A percentile compares a stretch with the other conserved stretches of the same genome.
phyloP scores from a whole-genome alignment of 441 rosid species.

The Adansonia grandidieri region DNA sequence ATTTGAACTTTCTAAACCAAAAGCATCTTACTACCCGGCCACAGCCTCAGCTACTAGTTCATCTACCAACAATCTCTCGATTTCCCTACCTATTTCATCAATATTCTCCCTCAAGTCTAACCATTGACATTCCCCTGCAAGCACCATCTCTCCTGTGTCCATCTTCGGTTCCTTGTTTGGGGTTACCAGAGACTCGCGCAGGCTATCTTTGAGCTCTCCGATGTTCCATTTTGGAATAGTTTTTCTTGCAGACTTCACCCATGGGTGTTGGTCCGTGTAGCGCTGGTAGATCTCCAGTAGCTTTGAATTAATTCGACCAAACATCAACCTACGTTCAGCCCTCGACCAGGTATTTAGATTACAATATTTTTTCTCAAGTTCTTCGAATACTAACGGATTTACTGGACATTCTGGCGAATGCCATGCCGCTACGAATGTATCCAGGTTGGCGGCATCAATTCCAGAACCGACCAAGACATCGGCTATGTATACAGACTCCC shows the following conservation, averaged over 20 bases:
- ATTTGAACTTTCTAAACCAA: slow-evolving; percentile 39
- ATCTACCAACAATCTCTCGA: slow-evolving; percentile 65
- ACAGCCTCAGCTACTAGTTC: slow-evolving; percentile 62
- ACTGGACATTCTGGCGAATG: slow-evolving; percentile 68
- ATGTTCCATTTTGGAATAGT: slow-evolving; percentile 41
- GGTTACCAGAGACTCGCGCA: slow-evolving; percentile 45
- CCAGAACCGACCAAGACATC: slow-evolving; percentile 61
- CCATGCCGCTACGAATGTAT: slow-evolving; percentile 51
- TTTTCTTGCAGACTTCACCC: slow-evolving; percentile 49
- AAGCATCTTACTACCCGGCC: slow-evolving; percentile 25
- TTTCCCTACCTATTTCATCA: slow-evolving; percentile 71
- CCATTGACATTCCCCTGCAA: slow-evolving; percentile 54
- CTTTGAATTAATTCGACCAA: slow-evolving; percentile 64
- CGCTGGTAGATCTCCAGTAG: slow-evolving; percentile 53
- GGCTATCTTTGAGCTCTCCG: slow-evolving; percentile 48
- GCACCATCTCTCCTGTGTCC: slow-evolving; percentile 42
- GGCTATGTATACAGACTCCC: slow-evolving; percentile 59
- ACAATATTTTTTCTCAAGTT: slow-evolving; percentile 69
- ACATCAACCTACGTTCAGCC: slow-evolving; percentile 69
- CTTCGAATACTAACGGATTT: slow-evolving; percentile 65
- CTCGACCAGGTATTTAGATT: slow-evolving; percentile 43
- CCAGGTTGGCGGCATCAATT: slow-evolving; percentile 45
- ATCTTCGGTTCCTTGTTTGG: slow-evolving; percentile 42
- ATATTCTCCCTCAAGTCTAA: slow-evolving; percentile 57
- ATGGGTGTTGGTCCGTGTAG: slow-evolving; percentile 52